Evolutionary conservation across 2,329 filamentous ascomycete species (phyloP).

Genomic region (Trichocomaceae sp.): DNA sequence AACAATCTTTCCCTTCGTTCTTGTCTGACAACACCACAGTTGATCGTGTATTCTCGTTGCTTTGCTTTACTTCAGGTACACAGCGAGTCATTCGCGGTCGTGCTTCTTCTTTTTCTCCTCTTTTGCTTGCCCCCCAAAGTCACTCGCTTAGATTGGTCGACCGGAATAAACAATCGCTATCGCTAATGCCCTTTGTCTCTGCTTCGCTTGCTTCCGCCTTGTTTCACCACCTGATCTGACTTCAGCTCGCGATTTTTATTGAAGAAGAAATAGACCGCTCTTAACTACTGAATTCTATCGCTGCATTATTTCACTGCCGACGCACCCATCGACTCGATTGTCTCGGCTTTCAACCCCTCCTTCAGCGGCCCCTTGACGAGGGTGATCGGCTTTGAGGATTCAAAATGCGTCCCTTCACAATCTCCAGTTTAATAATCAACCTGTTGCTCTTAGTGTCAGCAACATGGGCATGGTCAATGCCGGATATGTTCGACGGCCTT

Average conservation of each 20-base stretch:
- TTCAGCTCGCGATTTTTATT: background rate
- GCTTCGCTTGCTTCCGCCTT: background rate
- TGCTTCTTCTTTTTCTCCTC: background rate
- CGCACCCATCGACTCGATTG: background rate
- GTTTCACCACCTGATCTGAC: background rate
- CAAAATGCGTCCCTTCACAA: slow-evolving; percentile 27
- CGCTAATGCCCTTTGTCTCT: slow-evolving; percentile 1
- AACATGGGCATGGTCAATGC: slow-evolving; percentile 29
- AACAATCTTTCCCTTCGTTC: slow-evolving; percentile 6
- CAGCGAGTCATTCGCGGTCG: background rate
- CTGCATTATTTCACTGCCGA: background rate
- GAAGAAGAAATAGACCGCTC: background rate
- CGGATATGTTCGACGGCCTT: slow-evolving; percentile 14
- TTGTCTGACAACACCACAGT: background rate
- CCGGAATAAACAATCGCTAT: slow-evolving; percentile 1
- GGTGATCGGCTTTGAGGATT: slow-evolving; percentile 2
- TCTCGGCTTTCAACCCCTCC: background rate
- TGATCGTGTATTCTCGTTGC: background rate
- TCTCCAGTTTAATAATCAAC: slow-evolving; percentile 28
- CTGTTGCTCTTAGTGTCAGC: slow-evolving; percentile 28
- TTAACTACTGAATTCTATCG: background rate
- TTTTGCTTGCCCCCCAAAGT: background rate
- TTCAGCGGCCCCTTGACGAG: slow-evolving; percentile 6
- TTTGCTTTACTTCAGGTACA: background rate
- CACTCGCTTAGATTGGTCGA: background rate